phyloP scores from a whole-genome alignment of 345 rosid genomes.

The Orychophragmus violaceus region DNA sequence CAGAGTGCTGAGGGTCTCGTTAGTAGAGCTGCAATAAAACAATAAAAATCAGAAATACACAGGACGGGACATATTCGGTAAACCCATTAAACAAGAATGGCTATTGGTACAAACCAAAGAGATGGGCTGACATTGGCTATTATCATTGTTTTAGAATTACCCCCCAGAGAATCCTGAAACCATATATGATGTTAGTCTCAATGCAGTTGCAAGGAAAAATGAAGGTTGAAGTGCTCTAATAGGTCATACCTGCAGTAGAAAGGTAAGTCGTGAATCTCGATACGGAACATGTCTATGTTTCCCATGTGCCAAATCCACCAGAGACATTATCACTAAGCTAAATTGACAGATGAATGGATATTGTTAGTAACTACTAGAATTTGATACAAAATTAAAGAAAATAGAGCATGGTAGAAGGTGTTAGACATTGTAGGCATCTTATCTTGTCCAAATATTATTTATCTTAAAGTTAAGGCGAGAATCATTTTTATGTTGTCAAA shows the following conservation, averaged over 20 bases:
- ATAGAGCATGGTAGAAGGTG: neutral
- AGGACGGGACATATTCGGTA: neutral
- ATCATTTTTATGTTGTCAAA: conserved; percentile 11
- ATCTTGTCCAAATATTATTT: neutral
- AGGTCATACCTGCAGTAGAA: conserved; percentile 76
- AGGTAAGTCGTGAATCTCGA: conserved; percentile 95
- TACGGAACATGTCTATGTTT: conserved; percentile 93
- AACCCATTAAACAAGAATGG: conserved; percentile 5
- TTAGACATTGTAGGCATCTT: neutral
- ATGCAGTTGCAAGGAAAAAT: conserved; percentile 1
- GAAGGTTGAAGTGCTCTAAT: conserved; percentile 13
- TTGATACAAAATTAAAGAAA: neutral
- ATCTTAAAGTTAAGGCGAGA: neutral
- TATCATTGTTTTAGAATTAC: conserved; percentile 89
- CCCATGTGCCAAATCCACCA: conserved; percentile 95
- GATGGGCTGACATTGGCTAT: conserved; percentile 98
- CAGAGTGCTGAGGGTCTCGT: conserved; percentile 89
- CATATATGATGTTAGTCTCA: conserved; percentile 22
- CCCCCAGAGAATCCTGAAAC: conserved; percentile 92
- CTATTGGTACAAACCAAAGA: conserved; percentile 47
- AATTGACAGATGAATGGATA: conserved; percentile 16
- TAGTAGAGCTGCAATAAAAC: conserved; percentile 56
- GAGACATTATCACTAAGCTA: conserved; percentile 92
- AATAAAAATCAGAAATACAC: conserved; percentile 17
- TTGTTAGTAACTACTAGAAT: conserved; percentile 13